A percentile compares a stretch with the other conserved stretches of the same genome.
These are phyloP conservation scores for Cutaneotrichosporon sp. DNA, from an alignment of 1,284 basidiomycete genomes.

Conservation along the genomic window DNA sequence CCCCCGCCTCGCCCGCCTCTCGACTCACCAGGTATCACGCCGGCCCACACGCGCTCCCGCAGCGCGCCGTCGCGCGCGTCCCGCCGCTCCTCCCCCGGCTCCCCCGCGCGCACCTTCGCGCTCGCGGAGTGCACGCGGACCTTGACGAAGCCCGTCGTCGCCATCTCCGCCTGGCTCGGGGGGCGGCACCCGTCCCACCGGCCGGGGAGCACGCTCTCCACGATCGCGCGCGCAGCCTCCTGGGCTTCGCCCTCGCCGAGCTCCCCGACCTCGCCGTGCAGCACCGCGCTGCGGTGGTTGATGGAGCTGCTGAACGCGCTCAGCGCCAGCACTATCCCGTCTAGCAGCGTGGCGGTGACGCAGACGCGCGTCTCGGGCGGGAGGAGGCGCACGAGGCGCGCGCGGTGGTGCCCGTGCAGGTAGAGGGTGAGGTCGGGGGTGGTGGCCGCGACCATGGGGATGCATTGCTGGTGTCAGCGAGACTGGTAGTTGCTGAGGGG, in stretches of 20 bases:
- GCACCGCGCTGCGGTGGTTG: slow-evolving; percentile 41
- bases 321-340: slow-evolving; percentile 41
- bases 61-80: slow-evolving; percentile 27
- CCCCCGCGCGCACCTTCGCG: slow-evolving; percentile 30
- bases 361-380: slow-evolving; percentile 35
- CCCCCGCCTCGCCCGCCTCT: neutral
- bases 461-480: slow-evolving; percentile 17
- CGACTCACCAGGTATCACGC: slow-evolving; percentile 29
- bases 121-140: slow-evolving; percentile 36
- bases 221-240: slow-evolving; percentile 16
- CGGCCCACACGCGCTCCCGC: slow-evolving; percentile 28
- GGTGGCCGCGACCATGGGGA: slow-evolving; percentile 18
- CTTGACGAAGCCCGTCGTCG: slow-evolving; percentile 36
- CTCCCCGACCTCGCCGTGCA: slow-evolving; percentile 35
- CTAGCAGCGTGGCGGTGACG: slow-evolving; percentile 37
- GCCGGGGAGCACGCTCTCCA: slow-evolving; percentile 29
- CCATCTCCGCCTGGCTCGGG: slow-evolving; percentile 30
- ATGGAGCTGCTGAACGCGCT: slow-evolving; percentile 33
- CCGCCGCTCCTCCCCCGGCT: slow-evolving; percentile 31
- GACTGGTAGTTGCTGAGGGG: no score
- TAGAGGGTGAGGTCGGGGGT: neutral
- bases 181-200: slow-evolving; percentile 32
- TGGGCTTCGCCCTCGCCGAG: slow-evolving; percentile 17
- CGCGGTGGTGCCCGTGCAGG: slow-evolving; percentile 31
- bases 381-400: slow-evolving; percentile 34